Evolutionary conservation across 2,329 filamentous ascomycete genomes (phyloP).

Genomic region (Aspergillus sp.): DNA sequence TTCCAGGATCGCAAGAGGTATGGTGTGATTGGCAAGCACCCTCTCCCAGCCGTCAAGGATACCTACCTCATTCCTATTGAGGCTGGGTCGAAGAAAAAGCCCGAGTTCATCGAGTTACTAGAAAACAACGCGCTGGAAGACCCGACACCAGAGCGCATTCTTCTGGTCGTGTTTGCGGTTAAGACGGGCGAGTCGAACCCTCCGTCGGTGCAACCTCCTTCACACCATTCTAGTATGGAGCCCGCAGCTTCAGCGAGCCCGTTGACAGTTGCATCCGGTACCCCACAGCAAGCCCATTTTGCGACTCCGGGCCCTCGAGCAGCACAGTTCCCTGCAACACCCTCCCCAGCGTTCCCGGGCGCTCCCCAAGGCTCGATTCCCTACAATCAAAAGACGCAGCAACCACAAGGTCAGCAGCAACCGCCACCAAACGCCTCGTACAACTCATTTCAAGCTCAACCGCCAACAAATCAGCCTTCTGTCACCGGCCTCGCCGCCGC

Average conservation of each 20-base stretch:
- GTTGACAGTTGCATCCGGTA: conserved; percentile 29
- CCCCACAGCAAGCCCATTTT: conserved; percentile 31
- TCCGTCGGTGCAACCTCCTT: conserved; percentile 41
- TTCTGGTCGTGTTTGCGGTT: conserved; percentile 84
- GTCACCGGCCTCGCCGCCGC: conserved; percentile 57
- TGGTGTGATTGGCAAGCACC: conserved; percentile 79
- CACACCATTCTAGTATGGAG: conserved; percentile 39
- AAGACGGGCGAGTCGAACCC: conserved; percentile 55
- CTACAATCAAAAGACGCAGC: conserved; percentile 18
- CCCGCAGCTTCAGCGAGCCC: conserved; percentile 34
- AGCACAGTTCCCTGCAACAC: conserved; percentile 25
- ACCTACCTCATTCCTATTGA: conserved; percentile 88
- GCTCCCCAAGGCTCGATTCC: conserved; percentile 16
- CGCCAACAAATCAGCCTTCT: conserved; percentile 18
- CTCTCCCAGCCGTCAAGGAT: conserved; percentile 74
- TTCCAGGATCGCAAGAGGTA: conserved; percentile 80
- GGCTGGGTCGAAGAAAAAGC: conserved; percentile 65
- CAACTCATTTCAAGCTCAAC: conserved; percentile 21
- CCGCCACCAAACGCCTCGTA: conserved; percentile 24
- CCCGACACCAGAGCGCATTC: conserved; percentile 69
- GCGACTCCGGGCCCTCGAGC: conserved; percentile 20
- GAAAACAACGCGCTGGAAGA: conserved; percentile 77
- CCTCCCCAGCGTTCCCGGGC: conserved; percentile 21
- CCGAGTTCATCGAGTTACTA: conserved; percentile 86
- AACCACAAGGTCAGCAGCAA: conserved; percentile 13